Base-by-base conservation (phyloP, 192 early-diverging fungal genomes). In the Cladochytrium replicatum region DNA sequence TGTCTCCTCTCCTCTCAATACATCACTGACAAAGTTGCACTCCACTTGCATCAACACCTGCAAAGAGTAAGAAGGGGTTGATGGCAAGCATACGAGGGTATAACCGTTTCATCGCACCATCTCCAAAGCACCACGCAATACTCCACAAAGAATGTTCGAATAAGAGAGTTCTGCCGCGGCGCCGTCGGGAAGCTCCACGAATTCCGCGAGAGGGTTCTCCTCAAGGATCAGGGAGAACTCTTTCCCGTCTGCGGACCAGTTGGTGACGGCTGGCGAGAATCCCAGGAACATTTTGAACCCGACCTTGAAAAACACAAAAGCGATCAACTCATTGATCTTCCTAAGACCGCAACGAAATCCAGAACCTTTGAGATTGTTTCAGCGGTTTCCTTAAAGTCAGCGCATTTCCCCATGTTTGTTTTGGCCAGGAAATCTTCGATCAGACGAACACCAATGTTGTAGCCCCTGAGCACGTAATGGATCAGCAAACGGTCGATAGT, bases 201-300 rank as follows among this genome's bases (percentile, higher is more conserved):
- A 97, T 52, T 99, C 96, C 44, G 91, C 81, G 39, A 99, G 66
- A 4, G 96, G 96, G 54, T 99, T 99, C 29, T 97, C 93, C 23
- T 97, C 93, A 24, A 99, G 52, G 1, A 92, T 62, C 5, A 99
- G 63, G 11, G 91, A 95, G 50, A 94, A 97, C 60, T 95, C 92
- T 49, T 85, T 83, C 5, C 57, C 61, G 61, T 97, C 90, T 4
- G 76, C 32, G 4, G 88, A 84, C 79, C 84, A 87, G 50, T 84
- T 85, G 13, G 88, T 58, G 24, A 99, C 67, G 1, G 68, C 72
- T 0, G 96, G 96, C 27, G 85, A 69, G 26, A 97, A 86, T 55
- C 88, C 88, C 31, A 99, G 78, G 64, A 94, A 97, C 54, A 93
- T 83, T 59, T 92, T 91, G 79, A 99, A 99, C 17, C 89, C 96